A percentile compares a stretch with the other conserved stretches of the same genome.
Conservation (phyloP, 352 stramenopile species). For the Phytopythium litorale region DNA sequence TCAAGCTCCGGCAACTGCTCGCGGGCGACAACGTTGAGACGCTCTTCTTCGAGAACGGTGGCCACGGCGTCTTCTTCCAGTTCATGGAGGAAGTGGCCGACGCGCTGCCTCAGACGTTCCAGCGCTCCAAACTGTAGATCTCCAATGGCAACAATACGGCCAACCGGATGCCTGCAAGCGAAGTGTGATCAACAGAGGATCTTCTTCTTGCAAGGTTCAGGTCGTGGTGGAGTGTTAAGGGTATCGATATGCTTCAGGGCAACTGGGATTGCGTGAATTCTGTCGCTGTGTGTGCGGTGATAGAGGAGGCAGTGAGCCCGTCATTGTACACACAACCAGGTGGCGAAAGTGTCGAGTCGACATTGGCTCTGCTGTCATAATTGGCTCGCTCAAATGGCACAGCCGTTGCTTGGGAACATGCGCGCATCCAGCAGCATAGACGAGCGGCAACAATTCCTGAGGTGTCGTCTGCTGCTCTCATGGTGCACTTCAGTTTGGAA, state of each 20-base stretch:
- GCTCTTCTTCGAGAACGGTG: slow-evolving; percentile 29
- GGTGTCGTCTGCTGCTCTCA: background rate
- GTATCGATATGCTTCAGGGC: background rate
- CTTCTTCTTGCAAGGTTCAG: too few relatives aligned
- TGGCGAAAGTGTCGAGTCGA: slow-evolving; percentile 1
- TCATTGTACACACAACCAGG: background rate
- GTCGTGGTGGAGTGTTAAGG: too few relatives aligned
- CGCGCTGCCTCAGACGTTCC: slow-evolving; percentile 7
- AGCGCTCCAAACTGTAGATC: slow-evolving; percentile 11
- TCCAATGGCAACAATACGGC: too few relatives aligned
- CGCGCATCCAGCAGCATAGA: background rate
- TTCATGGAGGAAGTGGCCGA: slow-evolving; percentile 28
- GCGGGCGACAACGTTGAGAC: slow-evolving; percentile 18
- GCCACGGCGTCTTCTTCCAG: slow-evolving; percentile 31
- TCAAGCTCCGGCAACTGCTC: slow-evolving; percentile 17
- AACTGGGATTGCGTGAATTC: background rate
- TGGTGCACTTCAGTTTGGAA: background rate
- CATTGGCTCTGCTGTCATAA: background rate
- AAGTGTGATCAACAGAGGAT: too few relatives aligned
- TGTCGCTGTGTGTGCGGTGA: background rate
- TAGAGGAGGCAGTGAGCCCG: background rate
- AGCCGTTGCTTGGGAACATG: background rate
- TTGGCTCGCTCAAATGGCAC: background rate
- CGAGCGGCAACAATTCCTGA: background rate
- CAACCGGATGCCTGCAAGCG: too few relatives aligned